Percentiles rank a stretch among this genome's conserved stretches.
phyloP scores from a whole-genome alignment of 1,139 yeast species.

The Magnusiomyces magnusii region DNA sequence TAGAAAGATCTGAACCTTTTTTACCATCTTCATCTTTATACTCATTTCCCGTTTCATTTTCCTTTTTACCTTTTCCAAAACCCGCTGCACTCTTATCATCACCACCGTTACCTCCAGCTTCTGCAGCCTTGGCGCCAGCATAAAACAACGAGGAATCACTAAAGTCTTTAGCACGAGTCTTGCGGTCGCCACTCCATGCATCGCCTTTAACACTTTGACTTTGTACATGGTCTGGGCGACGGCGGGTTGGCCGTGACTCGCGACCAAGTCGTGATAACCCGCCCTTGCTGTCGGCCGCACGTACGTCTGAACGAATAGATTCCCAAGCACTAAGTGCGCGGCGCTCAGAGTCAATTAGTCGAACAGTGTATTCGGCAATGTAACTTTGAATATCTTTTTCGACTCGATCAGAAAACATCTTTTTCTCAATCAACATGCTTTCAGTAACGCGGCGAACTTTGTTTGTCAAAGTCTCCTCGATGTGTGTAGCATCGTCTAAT shows the following conservation, averaged over 20 bases:
- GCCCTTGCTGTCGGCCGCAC: slow-evolving; percentile 71
- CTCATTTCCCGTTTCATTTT: slow-evolving; percentile 30
- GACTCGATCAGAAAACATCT: slow-evolving; percentile 48
- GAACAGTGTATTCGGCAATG: slow-evolving; percentile 55
- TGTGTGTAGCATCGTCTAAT: slow-evolving; percentile 70
- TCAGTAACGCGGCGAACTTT: slow-evolving; percentile 79
- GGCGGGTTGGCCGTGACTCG: slow-evolving; percentile 41
- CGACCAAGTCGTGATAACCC: slow-evolving; percentile 82
- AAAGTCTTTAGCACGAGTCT: slow-evolving; percentile 35
- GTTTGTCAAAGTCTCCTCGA: slow-evolving; percentile 63
- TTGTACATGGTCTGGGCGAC: slow-evolving; percentile 22
- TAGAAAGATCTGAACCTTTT: slow-evolving; percentile 26
- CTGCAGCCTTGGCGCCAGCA: slow-evolving; percentile 8
- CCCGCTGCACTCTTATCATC: slow-evolving; percentile 17
- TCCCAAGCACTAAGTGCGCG: slow-evolving; percentile 72
- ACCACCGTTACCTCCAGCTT: not conserved
- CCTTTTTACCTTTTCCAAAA: slow-evolving; percentile 21
- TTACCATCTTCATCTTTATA: slow-evolving; percentile 23
- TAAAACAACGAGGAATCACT: slow-evolving; percentile 19
- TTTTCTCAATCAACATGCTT: slow-evolving; percentile 72
- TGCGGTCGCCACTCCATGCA: slow-evolving; percentile 48
- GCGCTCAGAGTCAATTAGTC: slow-evolving; percentile 80
- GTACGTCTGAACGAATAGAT: slow-evolving; percentile 59
- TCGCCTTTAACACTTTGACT: slow-evolving; percentile 55
- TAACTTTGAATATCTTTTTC: slow-evolving; percentile 48